Conservation (phyloP, 1,284 basidiomycete genomes). For the Ganoderma meredithae region DNA sequence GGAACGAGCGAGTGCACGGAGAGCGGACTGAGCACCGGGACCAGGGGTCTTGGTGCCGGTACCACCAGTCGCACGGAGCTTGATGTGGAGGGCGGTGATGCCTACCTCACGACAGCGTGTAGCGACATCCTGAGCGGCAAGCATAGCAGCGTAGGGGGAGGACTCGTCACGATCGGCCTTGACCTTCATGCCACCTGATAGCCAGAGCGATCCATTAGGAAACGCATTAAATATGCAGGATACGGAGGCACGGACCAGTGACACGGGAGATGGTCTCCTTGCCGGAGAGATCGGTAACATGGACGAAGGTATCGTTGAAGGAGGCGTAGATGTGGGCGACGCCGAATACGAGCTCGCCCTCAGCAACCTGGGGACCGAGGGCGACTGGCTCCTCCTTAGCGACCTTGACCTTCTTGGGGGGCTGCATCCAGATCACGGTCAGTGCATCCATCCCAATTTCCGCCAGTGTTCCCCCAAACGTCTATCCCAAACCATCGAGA, state of each 20-base stretch:
- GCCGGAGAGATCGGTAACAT: slow-evolving; percentile 98
- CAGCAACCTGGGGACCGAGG: slow-evolving; percentile 93
- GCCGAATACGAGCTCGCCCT: slow-evolving; percentile 95
- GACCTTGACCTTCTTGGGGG: slow-evolving; percentile 83
- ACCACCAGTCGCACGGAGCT: slow-evolving; percentile 98
- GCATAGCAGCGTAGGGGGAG: slow-evolving; percentile 99
- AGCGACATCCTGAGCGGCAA: slow-evolving; percentile 98
- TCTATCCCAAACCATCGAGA: slow-evolving; percentile 7
- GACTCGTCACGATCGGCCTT: slow-evolving; percentile 99
- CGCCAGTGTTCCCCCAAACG: slow-evolving; percentile 5
- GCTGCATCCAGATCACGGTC: slow-evolving; percentile 56
- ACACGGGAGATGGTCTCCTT: slow-evolving; percentile 99
- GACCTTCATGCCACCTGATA: slow-evolving; percentile 97
- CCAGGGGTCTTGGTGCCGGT: slow-evolving; percentile 99
- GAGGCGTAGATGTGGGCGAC: slow-evolving; percentile 97
- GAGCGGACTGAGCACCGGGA: slow-evolving; percentile 97
- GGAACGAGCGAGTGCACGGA: slow-evolving; percentile 97
- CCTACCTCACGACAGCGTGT: slow-evolving; percentile 98
- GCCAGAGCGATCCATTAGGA: slow-evolving; percentile 24
- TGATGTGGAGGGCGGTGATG: slow-evolving; percentile 97
- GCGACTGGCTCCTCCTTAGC: slow-evolving; percentile 85
- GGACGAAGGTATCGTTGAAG: slow-evolving; percentile 99
- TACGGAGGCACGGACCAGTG: slow-evolving; percentile 68
- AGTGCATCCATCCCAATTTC: slow-evolving; percentile 49
- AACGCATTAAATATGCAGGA: no score